Evolutionary conservation across 192 early-diverging fungal genomes (phyloP).

Genomic region (Coemansia sp.): DNA sequence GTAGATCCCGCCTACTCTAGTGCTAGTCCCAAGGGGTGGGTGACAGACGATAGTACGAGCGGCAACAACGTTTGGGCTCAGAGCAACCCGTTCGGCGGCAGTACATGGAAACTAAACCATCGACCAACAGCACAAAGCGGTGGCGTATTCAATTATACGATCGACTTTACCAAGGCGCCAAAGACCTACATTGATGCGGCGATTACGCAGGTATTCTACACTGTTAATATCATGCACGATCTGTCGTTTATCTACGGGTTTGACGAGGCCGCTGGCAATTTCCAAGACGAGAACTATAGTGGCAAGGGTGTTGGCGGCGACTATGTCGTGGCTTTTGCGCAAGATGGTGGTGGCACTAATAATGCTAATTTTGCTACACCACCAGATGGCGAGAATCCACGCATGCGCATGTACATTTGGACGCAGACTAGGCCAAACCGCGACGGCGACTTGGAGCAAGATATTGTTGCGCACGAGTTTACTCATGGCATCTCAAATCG

Average conservation of each 20-base stretch:
- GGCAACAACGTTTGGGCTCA: slow-evolving; percentile 96
- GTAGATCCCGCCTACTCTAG: slow-evolving; percentile 65
- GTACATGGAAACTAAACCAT: slow-evolving; percentile 71
- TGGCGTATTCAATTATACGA: slow-evolving; percentile 73
- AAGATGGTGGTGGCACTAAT: slow-evolving; percentile 89
- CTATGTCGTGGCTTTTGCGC: slow-evolving; percentile 87
- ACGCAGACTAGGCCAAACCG: slow-evolving; percentile 69
- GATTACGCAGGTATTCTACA: slow-evolving; percentile 91
- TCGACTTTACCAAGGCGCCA: slow-evolving; percentile 70
- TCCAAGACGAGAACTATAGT: slow-evolving; percentile 88
- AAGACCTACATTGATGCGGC: slow-evolving; percentile 76
- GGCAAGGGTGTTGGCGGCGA: slow-evolving; percentile 76
- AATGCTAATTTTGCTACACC: slow-evolving; percentile 98
- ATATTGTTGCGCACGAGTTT: slow-evolving; percentile 94
- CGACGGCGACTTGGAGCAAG: slow-evolving; percentile 90
- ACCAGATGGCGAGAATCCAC: slow-evolving; percentile 85
- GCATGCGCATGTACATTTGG: slow-evolving; percentile 98
- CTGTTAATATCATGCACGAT: slow-evolving; percentile 93
- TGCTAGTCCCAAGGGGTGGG: slow-evolving; percentile 74
- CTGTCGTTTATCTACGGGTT: slow-evolving; percentile 90
- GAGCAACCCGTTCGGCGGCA: slow-evolving; percentile 75
- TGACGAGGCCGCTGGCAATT: slow-evolving; percentile 90
- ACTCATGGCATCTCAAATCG: slow-evolving; percentile 91
- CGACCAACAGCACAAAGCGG: slow-evolving; percentile 65
- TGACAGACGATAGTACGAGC: slow-evolving; percentile 63